These are phyloP conservation scores for Hepatocystis sp. DNA, from an alignment of 169 alveolate species.

Conservation along the genomic window DNA sequence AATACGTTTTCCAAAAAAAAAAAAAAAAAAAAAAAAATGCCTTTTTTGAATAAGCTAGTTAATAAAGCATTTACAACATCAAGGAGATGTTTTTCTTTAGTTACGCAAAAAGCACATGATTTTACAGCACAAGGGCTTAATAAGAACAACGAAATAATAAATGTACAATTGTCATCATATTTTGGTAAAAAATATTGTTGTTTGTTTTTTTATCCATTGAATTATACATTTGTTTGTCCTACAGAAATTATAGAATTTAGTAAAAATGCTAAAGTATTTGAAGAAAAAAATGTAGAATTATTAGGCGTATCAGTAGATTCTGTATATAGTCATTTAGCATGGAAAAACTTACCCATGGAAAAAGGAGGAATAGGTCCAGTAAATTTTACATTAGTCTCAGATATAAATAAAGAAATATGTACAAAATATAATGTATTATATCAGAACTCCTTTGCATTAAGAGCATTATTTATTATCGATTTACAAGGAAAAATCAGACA, in stretches of 20 bases:
- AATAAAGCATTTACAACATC: constrained; percentile 5
- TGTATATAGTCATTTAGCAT: constrained; percentile 84
- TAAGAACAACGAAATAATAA: constrained; percentile 74
- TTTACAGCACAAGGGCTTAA: constrained; percentile 81
- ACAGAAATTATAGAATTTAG: constrained; percentile 86
- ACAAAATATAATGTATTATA: constrained; percentile 82
- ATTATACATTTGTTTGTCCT: constrained; percentile 88
- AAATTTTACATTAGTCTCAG: constrained; percentile 86
- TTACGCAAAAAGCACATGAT: constrained; percentile 78
- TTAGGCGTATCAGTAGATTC: constrained; percentile 87
- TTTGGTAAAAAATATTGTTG: constrained; percentile 80
- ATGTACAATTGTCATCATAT: constrained; percentile 78
- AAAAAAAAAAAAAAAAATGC: too few species aligned
- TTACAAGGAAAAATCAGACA: constrained; percentile 83
- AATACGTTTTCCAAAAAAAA: background rate
- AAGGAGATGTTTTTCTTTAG: constrained; percentile 60
- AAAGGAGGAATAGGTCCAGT: constrained; percentile 83
- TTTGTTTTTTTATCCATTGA: constrained; percentile 85
- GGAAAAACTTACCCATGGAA: constrained; percentile 83
- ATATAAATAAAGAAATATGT: constrained; percentile 78
- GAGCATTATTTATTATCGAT: constrained; percentile 85
- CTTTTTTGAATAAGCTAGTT: constrained; percentile 11
- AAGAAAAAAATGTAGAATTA: constrained; percentile 80
- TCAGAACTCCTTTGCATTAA: constrained; percentile 82
- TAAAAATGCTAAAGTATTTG: constrained; percentile 80